These are phyloP conservation scores for Brachypodium distachyon DNA, from an alignment of 202 grass and related monocot genomes.

Conservation along the genomic window DNA sequence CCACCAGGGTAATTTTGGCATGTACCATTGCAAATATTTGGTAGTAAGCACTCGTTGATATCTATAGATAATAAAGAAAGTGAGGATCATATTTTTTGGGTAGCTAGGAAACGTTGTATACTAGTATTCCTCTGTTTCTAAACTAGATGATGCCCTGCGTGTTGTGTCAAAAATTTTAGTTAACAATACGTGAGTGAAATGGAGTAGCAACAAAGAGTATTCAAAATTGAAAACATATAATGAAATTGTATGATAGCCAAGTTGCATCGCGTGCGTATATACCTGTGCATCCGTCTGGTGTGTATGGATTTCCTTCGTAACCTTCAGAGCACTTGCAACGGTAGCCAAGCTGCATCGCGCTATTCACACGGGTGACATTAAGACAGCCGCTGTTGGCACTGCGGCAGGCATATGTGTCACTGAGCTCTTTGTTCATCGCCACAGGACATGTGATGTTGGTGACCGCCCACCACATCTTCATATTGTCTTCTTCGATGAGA, in stretches of 20 bases:
- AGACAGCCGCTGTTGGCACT: background rate
- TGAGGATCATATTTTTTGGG: no score
- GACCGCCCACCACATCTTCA: background rate
- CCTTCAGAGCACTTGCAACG: background rate
- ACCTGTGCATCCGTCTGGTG: background rate
- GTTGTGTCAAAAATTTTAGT: no score
- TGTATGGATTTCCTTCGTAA: slow-evolving; percentile 12
- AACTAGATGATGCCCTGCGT: no score
- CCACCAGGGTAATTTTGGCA: background rate
- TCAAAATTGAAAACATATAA: no score
- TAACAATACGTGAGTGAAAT: no score
- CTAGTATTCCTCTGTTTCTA: no score
- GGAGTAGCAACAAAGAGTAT: no score
- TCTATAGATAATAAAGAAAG: background rate
- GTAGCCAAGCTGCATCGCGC: background rate
- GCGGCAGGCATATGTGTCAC: background rate
- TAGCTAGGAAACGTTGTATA: no score
- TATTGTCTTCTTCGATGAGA: background rate
- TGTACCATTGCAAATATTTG: background rate
- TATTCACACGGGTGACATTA: background rate
- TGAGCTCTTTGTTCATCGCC: background rate
- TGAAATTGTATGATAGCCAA: no score
- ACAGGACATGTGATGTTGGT: background rate
- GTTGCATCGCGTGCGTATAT: no score
- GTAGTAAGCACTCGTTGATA: background rate